phyloP scores from a whole-genome alignment of 2,329 filamentous ascomycete species.

The Chaetomiaceae sp. region DNA sequence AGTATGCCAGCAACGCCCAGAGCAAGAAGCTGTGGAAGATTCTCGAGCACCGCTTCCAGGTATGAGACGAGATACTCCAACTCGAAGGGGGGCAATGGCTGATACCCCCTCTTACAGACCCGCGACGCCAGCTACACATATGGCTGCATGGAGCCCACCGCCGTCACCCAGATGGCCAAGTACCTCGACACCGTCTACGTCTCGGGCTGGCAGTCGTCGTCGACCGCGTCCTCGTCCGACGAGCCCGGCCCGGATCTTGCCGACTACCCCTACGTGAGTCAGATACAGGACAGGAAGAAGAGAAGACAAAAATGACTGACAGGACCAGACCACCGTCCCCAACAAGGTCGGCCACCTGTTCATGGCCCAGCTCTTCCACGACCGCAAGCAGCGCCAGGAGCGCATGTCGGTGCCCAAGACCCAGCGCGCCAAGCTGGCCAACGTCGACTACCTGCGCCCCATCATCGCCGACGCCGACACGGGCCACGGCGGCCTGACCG shows the following conservation, averaged over 20 bases:
- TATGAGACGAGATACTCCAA: slow-evolving; percentile 36
- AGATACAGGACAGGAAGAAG: neutral
- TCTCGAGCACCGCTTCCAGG: slow-evolving; percentile 80
- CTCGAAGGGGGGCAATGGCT: neutral
- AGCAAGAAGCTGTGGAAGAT: slow-evolving; percentile 94
- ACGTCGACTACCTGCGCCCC: slow-evolving; percentile 89
- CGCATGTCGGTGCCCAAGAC: slow-evolving; percentile 71
- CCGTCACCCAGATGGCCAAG: slow-evolving; percentile 99
- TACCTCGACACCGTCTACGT: slow-evolving; percentile 98
- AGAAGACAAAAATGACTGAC: too few species aligned
- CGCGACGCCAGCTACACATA: slow-evolving; percentile 90
- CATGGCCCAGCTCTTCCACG: slow-evolving; percentile 98
- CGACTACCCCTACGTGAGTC: slow-evolving; percentile 83
- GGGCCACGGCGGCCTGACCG: slow-evolving; percentile 94
- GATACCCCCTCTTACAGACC: slow-evolving; percentile 48
- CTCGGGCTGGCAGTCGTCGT: slow-evolving; percentile 97
- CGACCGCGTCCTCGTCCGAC: slow-evolving; percentile 88
- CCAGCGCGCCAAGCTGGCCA: slow-evolving; percentile 67
- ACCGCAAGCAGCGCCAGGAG: slow-evolving; percentile 97
- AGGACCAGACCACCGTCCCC: slow-evolving; percentile 78
- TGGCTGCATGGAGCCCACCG: slow-evolving; percentile 94
- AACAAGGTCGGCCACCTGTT: slow-evolving; percentile 98
- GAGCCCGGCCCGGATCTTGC: slow-evolving; percentile 97
- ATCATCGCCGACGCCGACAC: slow-evolving; percentile 97
- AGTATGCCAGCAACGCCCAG: slow-evolving; percentile 85